phyloP scores from a whole-genome alignment of 805 yeast genomes.

The Sugiyamaella smithiae region DNA sequence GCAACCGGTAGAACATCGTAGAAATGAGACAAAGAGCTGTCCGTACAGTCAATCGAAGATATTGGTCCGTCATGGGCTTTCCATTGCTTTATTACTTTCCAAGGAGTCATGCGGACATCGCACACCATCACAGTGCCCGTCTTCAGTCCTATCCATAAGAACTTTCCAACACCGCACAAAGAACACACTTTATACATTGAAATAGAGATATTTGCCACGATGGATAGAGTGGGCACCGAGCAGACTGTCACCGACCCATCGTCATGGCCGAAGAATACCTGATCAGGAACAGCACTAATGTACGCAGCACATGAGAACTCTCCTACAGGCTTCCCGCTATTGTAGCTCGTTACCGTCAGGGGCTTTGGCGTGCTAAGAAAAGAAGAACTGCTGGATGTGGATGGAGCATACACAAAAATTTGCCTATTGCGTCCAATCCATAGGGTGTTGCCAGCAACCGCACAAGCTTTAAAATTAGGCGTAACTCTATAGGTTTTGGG shows the following conservation, averaged over 20 bases:
- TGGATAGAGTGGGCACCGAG: constrained; percentile 25
- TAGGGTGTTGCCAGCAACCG: constrained; percentile 24
- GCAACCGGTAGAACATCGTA: constrained; percentile 29
- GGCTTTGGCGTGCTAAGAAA: constrained; percentile 28
- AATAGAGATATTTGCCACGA: constrained; percentile 32
- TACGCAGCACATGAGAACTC: constrained; percentile 33
- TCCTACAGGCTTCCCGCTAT: constrained; percentile 19
- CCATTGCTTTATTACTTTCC: constrained; percentile 38
- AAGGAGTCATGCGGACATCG: constrained; percentile 30
- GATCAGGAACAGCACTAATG: constrained; percentile 25
- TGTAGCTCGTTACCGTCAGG: constrained; percentile 14
- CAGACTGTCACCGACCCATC: constrained; percentile 38
- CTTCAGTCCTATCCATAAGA: constrained; percentile 39
- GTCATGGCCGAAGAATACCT: constrained; percentile 40
- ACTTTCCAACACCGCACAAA: constrained; percentile 28
- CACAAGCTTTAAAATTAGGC: constrained; percentile 28
- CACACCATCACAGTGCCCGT: constrained; percentile 38
- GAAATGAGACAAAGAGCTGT: constrained; percentile 13
- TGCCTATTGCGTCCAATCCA: constrained; percentile 37
- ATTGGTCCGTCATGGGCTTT: constrained; percentile 36
- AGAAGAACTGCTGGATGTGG: constrained; percentile 21
- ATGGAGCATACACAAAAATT: constrained; percentile 34
- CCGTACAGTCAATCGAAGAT: constrained; percentile 19
- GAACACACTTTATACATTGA: constrained; percentile 30
- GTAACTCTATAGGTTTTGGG: constrained; percentile 32